These are phyloP conservation scores for Geosmithia morbida DNA, from an alignment of 2,329 filamentous ascomycete species.

Conservation along the genomic window DNA sequence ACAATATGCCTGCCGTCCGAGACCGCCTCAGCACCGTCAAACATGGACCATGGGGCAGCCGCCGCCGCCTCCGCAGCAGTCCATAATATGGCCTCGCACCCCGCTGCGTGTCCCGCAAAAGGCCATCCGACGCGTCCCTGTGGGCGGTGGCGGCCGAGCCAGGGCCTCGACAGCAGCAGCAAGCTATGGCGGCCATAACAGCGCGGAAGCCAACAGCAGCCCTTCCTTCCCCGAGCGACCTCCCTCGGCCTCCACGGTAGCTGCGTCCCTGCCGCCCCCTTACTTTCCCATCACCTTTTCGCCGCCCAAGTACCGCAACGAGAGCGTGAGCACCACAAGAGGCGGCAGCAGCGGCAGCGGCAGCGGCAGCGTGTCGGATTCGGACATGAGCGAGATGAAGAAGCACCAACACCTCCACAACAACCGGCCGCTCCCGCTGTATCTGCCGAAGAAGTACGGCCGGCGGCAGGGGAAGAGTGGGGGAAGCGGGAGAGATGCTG, in stretches of 20 bases:
- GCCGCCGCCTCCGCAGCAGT: background rate
- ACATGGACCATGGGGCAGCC: background rate
- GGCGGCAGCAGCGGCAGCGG: background rate
- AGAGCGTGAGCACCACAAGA: background rate
- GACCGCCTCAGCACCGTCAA: background rate
- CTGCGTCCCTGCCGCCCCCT: constrained; percentile 1
- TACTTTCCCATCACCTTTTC: background rate
- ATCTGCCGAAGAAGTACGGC: background rate
- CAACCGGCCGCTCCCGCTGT: background rate
- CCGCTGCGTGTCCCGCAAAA: constrained; percentile 15
- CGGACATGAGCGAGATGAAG: background rate
- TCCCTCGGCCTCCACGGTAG: background rate
- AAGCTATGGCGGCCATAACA: background rate
- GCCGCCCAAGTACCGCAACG: constrained; percentile 1
- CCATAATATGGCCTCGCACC: constrained; percentile 4
- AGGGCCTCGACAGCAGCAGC: background rate
- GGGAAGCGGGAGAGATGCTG: background rate
- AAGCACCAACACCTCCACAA: background rate
- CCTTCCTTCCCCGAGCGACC: background rate
- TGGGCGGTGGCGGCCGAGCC: background rate
- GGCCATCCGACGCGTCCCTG: constrained; percentile 8
- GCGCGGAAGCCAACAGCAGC: background rate
- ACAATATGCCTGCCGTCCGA: background rate
- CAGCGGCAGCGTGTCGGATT: background rate
- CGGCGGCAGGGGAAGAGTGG: background rate